Evolutionary conservation across 169 alveolate species (phyloP), one percentile per base, ranked within the genome.

Genomic region (Plasmodium adleri): DNA sequence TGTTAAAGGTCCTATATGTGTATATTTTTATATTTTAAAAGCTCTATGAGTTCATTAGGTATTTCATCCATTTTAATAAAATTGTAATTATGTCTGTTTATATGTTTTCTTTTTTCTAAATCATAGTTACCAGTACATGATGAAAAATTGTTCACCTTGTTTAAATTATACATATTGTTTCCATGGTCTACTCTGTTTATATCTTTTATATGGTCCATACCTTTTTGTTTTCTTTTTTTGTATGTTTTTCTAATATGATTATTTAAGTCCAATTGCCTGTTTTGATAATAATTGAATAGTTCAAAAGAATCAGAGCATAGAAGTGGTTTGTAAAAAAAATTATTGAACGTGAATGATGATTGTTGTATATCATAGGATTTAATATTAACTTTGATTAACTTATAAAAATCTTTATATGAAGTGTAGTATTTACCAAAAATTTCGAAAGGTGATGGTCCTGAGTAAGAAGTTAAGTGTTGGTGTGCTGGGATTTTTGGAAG

Each of bases 361-460:
- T 68, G 54, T 0, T 71, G 72, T 22, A 24, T 32, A 54, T 47
- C 70, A 47, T 80, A 80, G 1, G 20, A 43, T 63, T 80, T 80
- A 3, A 80, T 12, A 47, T 49, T 13, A 3, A 80, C 73, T 24
- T 67, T 45, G 26, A 80, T 72, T 54, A 80, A 17, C 20, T 80
- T 80, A 20, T 52, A 80, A 49, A 50, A 50, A 43, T 80, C 7
- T 54, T 68, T 80, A 28, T 80, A 80, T 9, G 80, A 32, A 39
- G 56, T 22, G 47, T 80, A 80, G 13, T 80, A 47, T 43, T 80
- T 70, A 28, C 90, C 90, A 59, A 80, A 80, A 20, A 80, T 80
- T 17, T 17, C 47, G 28, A n/a, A 67, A 17, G 90, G 20, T 13
- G 90, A 66, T 39, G 90, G 90, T 3, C 90, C 90, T 20, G 3